A percentile compares a stretch with the other conserved stretches of the same genome.
Conservation (phyloP, 768 basidiomycete genomes). For the Termitomyces sp. region DNA sequence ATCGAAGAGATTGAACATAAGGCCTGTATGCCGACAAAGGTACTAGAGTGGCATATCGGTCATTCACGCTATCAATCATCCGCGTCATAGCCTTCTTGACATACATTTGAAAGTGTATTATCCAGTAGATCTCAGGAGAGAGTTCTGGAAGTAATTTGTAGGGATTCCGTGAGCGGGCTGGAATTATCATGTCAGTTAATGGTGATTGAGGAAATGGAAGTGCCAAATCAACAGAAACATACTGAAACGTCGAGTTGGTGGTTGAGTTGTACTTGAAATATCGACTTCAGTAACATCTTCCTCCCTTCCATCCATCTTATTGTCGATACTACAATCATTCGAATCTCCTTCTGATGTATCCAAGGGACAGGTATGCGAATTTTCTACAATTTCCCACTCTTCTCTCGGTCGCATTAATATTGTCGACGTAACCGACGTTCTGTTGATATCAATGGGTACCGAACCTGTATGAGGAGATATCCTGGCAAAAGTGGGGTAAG, state of each 20-base stretch:
- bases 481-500: constrained; percentile 31
- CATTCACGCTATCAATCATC: not conserved
- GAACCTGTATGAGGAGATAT: constrained; percentile 11
- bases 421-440: constrained; percentile 4
- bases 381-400: not conserved
- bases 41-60: constrained; percentile 21
- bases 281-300: not conserved
- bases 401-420: constrained; percentile 1
- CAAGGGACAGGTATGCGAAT: not conserved
- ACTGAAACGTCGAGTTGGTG: not conserved
- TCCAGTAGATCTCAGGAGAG: constrained; percentile 42
- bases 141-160: constrained; percentile 30
- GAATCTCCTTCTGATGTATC: no score
- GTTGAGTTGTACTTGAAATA: not conserved
- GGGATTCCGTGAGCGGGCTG: constrained; percentile 13
- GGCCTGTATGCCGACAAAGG: constrained; percentile 43
- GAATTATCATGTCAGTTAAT: not conserved
- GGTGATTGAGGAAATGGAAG: not conserved
- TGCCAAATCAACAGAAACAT: not conserved
- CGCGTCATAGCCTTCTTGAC: not conserved
- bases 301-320: not conserved
- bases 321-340: not conserved
- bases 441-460: constrained; percentile 8
- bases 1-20: constrained; percentile 49
- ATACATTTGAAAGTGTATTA: constrained; percentile 56